Evolutionary conservation across 805 yeast species (phyloP), one percentile per base, ranked within the genome.

Genomic region (Pichia manshurica): DNA sequence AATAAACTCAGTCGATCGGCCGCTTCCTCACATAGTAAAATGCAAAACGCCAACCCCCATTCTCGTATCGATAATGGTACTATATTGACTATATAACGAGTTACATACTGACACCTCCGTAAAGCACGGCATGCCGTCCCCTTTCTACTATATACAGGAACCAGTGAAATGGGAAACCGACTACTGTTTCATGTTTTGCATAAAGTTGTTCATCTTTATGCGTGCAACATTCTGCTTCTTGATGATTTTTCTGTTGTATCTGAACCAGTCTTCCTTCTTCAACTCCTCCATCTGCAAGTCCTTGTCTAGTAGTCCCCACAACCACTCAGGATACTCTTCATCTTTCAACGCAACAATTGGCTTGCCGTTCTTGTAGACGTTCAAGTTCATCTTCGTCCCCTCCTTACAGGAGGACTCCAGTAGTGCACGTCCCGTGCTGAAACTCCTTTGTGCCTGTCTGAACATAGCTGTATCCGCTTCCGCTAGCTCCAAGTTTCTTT

Each of bases 241-340:
- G 57, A 88, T 71, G 59, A 79, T 77, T 62, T 78, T 85, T 61
- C 84, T 78, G 65, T 91, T 86, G 54, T 73, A 73, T 68, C 75
- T 76, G 44, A 82, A 72, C 36, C 87, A 87, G 48, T 78, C 78
- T 21, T 71, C 72, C 9, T 59, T 44, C 44, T 77, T 81, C 34
- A 84, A 71, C 54, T 75, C 71, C 23, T 71, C 75, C 48, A 73
- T 70, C 59, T 78, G 81, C n/a, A 77, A 77, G 34, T 77, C 76
- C 44, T 76, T 70, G 64, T 90, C 95, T 29, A 89, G 74, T 42
- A 87, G 71, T 5, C 75, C 78, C 98, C 98, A 93, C 45, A 91
- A 73, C 99, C 99, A 91, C 39, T 76, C 86, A 5, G 99, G 99
- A 62, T 91, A 91, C 58, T 90, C 96, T 34, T 72, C 72, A 63